A percentile compares a stretch with the other conserved stretches of the same genome.
phyloP scores from a whole-genome alignment of 2,329 filamentous ascomycete species.

The Aspergillus brasiliensis region DNA sequence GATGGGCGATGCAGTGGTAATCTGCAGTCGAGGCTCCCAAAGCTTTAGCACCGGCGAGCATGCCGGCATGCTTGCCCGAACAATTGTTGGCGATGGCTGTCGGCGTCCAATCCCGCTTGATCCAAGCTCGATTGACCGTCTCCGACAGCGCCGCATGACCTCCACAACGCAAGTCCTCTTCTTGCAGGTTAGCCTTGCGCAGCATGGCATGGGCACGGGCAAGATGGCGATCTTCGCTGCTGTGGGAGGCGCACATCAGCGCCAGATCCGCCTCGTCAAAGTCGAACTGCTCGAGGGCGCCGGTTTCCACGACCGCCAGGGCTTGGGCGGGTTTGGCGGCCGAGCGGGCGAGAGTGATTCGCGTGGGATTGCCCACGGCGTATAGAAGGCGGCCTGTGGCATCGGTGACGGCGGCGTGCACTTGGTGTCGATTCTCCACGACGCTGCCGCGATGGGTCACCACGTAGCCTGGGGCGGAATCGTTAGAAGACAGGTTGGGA shows the following conservation, averaged over 20 bases:
- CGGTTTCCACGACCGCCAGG: conserved; percentile 49
- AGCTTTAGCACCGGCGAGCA: conserved; percentile 48
- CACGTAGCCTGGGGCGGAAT: conserved; percentile 23
- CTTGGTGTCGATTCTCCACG: conserved; percentile 48
- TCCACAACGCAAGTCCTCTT: conserved; percentile 47
- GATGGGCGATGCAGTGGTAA: conserved; percentile 43
- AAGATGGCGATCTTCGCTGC: conserved; percentile 47
- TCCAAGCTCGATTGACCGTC: conserved; percentile 43
- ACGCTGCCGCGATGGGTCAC: conserved; percentile 41
- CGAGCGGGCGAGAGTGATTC: conserved; percentile 49
- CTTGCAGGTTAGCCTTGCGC: conserved; percentile 32
- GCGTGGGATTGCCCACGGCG: conserved; percentile 43
- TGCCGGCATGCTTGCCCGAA: conserved; percentile 53
- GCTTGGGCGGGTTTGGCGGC: conserved; percentile 52
- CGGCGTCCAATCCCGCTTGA: conserved; percentile 40
- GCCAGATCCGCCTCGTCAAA: conserved; percentile 49
- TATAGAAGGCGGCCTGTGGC: conserved; percentile 25
- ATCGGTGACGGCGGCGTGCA: conserved; percentile 50
- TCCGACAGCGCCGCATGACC: conserved; percentile 44
- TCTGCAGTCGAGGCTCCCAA: conserved; percentile 33
- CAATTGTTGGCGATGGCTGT: conserved; percentile 50
- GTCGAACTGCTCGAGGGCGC: conserved; percentile 37
- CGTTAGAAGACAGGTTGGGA: too few species aligned
- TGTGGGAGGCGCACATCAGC: conserved; percentile 53
- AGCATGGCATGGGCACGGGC: conserved; percentile 44